Evolutionary conservation across 2,329 filamentous ascomycete species (phyloP).

Genomic region (Talaromyces pinophilus): DNA sequence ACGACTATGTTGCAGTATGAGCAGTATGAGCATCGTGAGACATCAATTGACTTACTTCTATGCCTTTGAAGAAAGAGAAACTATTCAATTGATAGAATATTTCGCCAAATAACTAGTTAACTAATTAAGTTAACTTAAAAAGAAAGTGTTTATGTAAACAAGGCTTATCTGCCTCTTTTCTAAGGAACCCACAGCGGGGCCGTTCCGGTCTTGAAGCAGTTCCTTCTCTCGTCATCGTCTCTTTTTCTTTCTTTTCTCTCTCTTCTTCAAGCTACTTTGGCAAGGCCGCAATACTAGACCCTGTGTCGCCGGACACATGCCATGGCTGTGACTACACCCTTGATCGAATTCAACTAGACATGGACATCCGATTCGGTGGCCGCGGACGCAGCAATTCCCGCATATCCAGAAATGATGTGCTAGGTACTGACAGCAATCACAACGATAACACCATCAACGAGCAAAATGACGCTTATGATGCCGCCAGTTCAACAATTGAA

Average conservation of each 20-base stretch:
- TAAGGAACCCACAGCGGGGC: slow-evolving; percentile 12
- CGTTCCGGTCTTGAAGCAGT: neutral
- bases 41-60: neutral
- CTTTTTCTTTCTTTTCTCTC: neutral
- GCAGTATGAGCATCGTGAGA: neutral
- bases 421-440: neutral
- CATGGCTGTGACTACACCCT: neutral
- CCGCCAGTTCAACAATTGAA: neutral
- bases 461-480: slow-evolving; percentile 12
- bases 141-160: slow-evolving; percentile 2
- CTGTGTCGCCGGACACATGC: neutral
- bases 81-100: neutral
- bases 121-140: neutral
- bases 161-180: slow-evolving; percentile 10
- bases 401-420: slow-evolving; percentile 10
- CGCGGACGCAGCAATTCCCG: slow-evolving; percentile 21
- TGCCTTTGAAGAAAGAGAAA: neutral
- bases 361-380: slow-evolving; percentile 14
- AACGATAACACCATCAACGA: slow-evolving; percentile 14
- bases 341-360: neutral
- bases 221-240: slow-evolving; percentile 2
- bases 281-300: neutral
- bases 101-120: neutral
- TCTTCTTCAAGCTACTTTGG: neutral
- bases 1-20: neutral